These are phyloP conservation scores for Canna indica DNA, from an alignment of 176 grass and related monocot genomes.

Conservation along the genomic window DNA sequence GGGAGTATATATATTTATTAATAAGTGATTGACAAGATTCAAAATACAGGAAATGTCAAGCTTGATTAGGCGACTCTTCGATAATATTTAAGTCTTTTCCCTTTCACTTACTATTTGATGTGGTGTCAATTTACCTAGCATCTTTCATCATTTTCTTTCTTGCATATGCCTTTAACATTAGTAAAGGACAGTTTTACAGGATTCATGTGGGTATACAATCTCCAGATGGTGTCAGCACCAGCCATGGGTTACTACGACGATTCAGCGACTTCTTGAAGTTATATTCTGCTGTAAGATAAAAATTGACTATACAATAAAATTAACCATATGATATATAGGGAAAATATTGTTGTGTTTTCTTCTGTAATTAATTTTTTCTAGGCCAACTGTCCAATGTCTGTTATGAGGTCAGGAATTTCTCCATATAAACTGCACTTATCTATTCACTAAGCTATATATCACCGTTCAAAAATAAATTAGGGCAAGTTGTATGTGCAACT, in stretches of 20 bases:
- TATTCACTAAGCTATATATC: not conserved
- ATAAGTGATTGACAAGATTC: no score
- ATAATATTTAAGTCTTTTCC: not conserved
- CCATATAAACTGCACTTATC: not conserved
- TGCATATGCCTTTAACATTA: slow-evolving; percentile 40
- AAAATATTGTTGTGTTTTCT: slow-evolving; percentile 18
- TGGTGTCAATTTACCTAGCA: slow-evolving; percentile 10
- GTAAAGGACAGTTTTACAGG: slow-evolving; percentile 99
- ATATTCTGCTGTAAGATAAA: slow-evolving; percentile 64
- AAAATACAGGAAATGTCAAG: no score
- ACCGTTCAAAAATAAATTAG: not conserved
- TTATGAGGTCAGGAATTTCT: not conserved
- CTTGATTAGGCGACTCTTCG: no score
- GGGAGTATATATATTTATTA: no score
- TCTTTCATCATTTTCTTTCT: slow-evolving; percentile 8
- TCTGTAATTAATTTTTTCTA: slow-evolving; percentile 1
- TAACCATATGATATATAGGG: not conserved
- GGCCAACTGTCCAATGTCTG: not conserved
- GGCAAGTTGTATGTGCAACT: not conserved
- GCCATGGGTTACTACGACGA: slow-evolving; percentile 71
- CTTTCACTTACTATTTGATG: not conserved
- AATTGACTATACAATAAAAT: no score
- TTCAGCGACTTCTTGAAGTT: slow-evolving; percentile 95
- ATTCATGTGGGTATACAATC: slow-evolving; percentile 97
- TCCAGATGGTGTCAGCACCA: slow-evolving; percentile 79